phyloP scores from a whole-genome alignment of 257 asterid species.

The Petunia secreta region DNA sequence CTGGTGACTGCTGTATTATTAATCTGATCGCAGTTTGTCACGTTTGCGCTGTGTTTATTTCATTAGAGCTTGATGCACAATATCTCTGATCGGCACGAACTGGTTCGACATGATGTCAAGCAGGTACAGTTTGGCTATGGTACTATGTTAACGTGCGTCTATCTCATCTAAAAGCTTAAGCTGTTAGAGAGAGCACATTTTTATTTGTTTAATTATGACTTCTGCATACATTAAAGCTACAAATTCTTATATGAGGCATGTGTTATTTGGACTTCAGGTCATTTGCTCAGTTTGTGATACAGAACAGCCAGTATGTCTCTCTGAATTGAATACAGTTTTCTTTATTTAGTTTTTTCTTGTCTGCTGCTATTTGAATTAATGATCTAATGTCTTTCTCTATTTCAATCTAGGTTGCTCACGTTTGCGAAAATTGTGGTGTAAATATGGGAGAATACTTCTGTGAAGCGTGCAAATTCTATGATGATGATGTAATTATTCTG shows the following conservation, averaged over 20 bases:
- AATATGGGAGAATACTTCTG: constrained; percentile 98
- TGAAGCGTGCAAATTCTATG: constrained; percentile 79
- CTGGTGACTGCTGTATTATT: neutral
- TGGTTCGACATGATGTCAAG: constrained; percentile 74
- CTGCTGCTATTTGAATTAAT: neutral
- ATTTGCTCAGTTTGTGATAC: constrained; percentile 96
- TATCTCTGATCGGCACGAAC: constrained; percentile 78
- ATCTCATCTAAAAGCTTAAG: too few species aligned
- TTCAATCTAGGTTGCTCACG: constrained; percentile 64
- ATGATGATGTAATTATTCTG: constrained; percentile 73
- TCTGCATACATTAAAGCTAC: constrained; percentile 2
- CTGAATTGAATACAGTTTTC: constrained; percentile 6
- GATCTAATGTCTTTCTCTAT: neutral
- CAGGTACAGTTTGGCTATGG: constrained; percentile 56
- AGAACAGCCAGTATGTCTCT: constrained; percentile 79
- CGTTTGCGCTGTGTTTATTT: constrained; percentile 30
- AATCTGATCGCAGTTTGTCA: neutral
- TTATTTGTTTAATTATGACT: too few species aligned
- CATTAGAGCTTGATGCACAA: constrained; percentile 61
- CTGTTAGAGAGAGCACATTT: too few species aligned
- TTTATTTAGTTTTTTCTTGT: neutral
- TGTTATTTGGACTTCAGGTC: constrained; percentile 56
- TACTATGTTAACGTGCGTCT: too few species aligned
- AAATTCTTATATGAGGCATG: neutral
- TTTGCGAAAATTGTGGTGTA: constrained; percentile 92